Evolutionary conservation across 1,284 basidiomycete genomes (phyloP).

Genomic region (Pseudozyma sp.): DNA sequence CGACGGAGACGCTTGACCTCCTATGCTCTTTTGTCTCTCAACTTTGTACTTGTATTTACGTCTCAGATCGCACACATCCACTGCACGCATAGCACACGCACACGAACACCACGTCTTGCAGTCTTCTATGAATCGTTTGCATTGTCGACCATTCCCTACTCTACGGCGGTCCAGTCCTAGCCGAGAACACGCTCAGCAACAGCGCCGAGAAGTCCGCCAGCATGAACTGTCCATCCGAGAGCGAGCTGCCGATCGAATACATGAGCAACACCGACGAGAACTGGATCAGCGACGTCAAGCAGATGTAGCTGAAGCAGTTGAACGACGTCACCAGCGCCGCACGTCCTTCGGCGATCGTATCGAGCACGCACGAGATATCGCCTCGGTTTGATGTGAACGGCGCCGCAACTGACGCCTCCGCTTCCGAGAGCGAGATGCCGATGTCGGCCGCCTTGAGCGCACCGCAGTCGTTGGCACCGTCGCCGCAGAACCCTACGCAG

Average conservation of each 20-base stretch:
- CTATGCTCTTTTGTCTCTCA: not conserved
- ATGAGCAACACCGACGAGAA: slow-evolving; percentile 83
- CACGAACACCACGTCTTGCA: not conserved
- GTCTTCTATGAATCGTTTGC: not conserved
- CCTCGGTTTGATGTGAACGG: slow-evolving; percentile 94
- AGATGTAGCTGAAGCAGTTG: slow-evolving; percentile 97
- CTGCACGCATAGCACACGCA: not conserved
- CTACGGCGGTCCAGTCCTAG: slow-evolving; percentile 41
- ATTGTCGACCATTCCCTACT: not conserved
- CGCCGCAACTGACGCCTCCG: slow-evolving; percentile 98
- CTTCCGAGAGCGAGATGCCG: slow-evolving; percentile 94
- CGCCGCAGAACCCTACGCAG: slow-evolving; percentile 97
- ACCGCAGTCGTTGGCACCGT: slow-evolving; percentile 98
- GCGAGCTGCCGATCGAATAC: slow-evolving; percentile 94
- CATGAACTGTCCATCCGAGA: slow-evolving; percentile 96
- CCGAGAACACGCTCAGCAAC: slow-evolving; percentile 27
- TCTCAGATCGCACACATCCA: not conserved
- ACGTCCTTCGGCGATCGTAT: slow-evolving; percentile 89
- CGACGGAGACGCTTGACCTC: slow-evolving; percentile 41
- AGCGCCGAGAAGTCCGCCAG: slow-evolving; percentile 40
- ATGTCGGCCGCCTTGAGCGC: slow-evolving; percentile 98
- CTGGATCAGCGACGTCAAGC: slow-evolving; percentile 72
- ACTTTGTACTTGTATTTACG: not conserved
- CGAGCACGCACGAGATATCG: slow-evolving; percentile 94
- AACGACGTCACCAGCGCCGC: slow-evolving; percentile 97